Base-by-base conservation (phyloP, 1,139 yeast species). In the Kodamaea arcana region DNA sequence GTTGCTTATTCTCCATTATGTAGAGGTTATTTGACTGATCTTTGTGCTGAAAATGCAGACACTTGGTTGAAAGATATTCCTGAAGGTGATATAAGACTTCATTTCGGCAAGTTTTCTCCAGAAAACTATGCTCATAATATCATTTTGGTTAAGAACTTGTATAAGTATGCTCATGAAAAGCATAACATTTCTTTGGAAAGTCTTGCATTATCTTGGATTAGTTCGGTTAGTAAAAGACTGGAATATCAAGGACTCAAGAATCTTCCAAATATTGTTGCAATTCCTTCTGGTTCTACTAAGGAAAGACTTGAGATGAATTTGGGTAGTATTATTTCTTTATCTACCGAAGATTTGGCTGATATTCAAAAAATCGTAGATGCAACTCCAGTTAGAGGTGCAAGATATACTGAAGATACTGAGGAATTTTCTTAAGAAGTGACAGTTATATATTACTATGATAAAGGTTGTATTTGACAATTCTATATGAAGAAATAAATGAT, bases 1-100 rank as follows among this genome's bases (percentile, higher is more conserved):
- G 61, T 83, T 41, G 85, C 88, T 23, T 86, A 86, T 58, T 81
- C 94, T 20, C 95, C 95, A 31, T 64, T 86, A 40, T 81, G 86
- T 14, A 68, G 83, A 48, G 95, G 95, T 1, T 58, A 80, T 37
- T 67, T 86, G 36, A 79, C 92, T 6, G 92, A 90, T 37, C 43
- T 41, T 32, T 50, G 62, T 15, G 69, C 77, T 39, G 70, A 60
- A 29, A 52, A 68, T 6, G 46, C 57, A 8, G 60, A 60, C 5
- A 47, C 46, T 4, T 62, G 14, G 92, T 46, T 51, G 27, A 33
- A 42, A 2, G 72, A 69, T 35, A 53, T 80, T 31, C 72, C 77
- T 17, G 64, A 65, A 30, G 36, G 33, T 17, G 36, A 82, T 51
- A 41, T 75, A 39, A 69, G 87, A 45, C 50, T 47, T n/a, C 43